Conservation (phyloP, 148 eudicot genomes). For the Spergularia marina region DNA sequence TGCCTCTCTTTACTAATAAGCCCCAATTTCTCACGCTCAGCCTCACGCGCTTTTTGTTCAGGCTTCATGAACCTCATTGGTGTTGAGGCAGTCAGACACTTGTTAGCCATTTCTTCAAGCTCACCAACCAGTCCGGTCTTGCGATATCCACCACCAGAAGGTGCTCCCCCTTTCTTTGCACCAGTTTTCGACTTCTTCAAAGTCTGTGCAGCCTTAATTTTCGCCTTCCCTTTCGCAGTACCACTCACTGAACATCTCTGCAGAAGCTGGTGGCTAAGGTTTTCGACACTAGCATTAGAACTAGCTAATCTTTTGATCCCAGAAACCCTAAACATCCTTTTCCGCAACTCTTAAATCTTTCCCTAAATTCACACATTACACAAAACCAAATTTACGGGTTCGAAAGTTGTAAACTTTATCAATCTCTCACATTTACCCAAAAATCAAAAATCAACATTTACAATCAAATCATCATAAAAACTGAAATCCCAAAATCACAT, state of each 20-base stretch:
- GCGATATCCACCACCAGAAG: conserved; percentile 35
- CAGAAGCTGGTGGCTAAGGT: conserved; percentile 42
- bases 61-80: conserved; percentile 67
- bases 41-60: conserved; percentile 63
- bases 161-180: conserved; percentile 49
- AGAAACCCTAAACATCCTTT: conserved; percentile 31
- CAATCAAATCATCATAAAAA: not conserved
- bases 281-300: conserved; percentile 33
- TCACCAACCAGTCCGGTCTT: conserved; percentile 35
- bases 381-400: not conserved
- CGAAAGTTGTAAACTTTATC: not conserved
- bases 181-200: conserved; percentile 56
- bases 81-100: conserved; percentile 54
- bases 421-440: not conserved
- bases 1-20: conserved; percentile 64
- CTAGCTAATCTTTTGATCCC: conserved; percentile 31
- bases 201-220: conserved; percentile 47
- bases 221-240: conserved; percentile 86
- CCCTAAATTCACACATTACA: conserved; percentile 2
- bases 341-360: not conserved
- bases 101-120: conserved; percentile 55
- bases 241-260: conserved; percentile 85
- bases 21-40: conserved; percentile 79
- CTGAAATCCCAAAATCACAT: conserved; percentile 14
- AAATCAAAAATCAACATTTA: not conserved